Evolutionary conservation across 495 filamentous ascomycete species (phyloP), one percentile per base, ranked within the genome.

Genomic region (Hapsidospora chrysogenum): DNA sequence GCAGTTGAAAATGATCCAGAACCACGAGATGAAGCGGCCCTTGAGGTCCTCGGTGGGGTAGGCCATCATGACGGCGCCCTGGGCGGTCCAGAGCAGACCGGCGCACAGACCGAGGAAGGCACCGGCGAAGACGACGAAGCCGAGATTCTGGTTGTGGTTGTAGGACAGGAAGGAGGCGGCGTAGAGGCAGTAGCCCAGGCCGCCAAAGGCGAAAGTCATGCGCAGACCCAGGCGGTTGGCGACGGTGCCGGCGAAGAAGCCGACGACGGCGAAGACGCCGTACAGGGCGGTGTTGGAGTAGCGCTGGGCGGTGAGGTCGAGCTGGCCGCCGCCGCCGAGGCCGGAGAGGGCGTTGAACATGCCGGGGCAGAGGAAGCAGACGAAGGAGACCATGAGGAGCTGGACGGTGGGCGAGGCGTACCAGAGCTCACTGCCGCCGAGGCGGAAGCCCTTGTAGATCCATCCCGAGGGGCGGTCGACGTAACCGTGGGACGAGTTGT

Each of bases 1-100:
- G 21, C 85, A 52, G 54, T 96, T 96, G 66, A 94, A 96, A 45
- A 95, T 93, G 36, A 81, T 72, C 86, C 86, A 95, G 56, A 95
- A 94, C 53, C 74, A 70, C 27, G 80, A 78, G 48, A 93, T 93
- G 49, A 80, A 95, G 29, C 78, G 72, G 27, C 86, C 86, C 60
- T 95, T 95, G 31, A 73, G 63, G 13, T 68, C 56, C 49, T 94
- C 86, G 29, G 67, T 60, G 1, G 86, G 86, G 53, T 95, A 94
- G 37, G 78, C 75, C 77, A 93, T 86, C 86, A 95, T 93, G 49
- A 95, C 80, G 16, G 84, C 80, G 39, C 86, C 86, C 57, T 95
- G 86, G 0, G 84, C 86, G 39, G 76, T 82, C 86, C 85, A 95
- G 20, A 94, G 63, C 25, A 93, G 54, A 48, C 81, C 85, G 18